Percentiles rank a stretch among this genome's conserved stretches.
These are phyloP conservation scores for Thelonectria olida DNA, from an alignment of 2,329 filamentous ascomycete species.

Conservation along the genomic window DNA sequence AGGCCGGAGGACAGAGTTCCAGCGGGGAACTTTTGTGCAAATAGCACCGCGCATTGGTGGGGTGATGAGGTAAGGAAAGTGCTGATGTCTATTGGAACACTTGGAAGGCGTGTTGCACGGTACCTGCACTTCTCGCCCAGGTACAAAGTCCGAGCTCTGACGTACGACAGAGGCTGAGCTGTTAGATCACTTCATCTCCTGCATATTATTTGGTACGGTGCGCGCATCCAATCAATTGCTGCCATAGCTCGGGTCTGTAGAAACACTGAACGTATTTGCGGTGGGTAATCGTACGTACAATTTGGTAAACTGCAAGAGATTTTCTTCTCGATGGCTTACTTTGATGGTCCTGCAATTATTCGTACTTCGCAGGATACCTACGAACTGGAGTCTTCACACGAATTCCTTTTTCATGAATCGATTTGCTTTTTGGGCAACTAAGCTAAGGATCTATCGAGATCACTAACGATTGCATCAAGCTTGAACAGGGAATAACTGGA, in stretches of 20 bases:
- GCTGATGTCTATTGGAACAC: background rate
- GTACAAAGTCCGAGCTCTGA: too few species aligned
- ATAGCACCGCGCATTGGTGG: background rate
- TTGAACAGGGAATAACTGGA: background rate
- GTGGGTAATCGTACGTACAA: background rate
- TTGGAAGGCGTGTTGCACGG: background rate
- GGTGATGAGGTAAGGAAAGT: background rate
- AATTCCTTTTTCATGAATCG: too few species aligned
- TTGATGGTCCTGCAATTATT: background rate
- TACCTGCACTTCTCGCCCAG: too few species aligned
- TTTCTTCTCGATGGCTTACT: background rate
- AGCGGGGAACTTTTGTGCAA: background rate
- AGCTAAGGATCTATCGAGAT: too few species aligned
- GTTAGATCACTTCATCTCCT: background rate
- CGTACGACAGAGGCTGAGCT: conserved; percentile 1
- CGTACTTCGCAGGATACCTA: background rate
- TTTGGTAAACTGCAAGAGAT: background rate
- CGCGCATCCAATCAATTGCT: background rate
- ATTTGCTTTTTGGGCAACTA: too few species aligned
- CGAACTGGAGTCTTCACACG: too few species aligned
- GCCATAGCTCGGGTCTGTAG: background rate
- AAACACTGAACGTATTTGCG: background rate
- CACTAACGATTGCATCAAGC: background rate
- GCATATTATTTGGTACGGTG: background rate
- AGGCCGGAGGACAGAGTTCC: background rate